Conservation (phyloP, 2,329 filamentous ascomycete genomes). For the Macrophomina pseudophaseolina region DNA sequence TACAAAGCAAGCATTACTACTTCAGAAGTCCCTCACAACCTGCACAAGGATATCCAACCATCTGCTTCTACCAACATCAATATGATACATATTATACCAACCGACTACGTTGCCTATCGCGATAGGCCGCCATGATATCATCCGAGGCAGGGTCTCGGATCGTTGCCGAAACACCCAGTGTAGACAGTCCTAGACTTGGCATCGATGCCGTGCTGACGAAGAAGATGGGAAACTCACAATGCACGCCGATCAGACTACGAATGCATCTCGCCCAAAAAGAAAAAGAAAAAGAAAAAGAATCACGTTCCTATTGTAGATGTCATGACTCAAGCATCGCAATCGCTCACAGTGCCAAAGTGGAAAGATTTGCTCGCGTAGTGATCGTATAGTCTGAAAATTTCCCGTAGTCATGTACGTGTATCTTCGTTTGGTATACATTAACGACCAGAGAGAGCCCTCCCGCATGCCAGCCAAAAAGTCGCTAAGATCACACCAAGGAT, state of each 20-base stretch:
- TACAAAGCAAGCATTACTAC: not conserved
- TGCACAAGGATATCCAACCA: not conserved
- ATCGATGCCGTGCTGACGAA: not conserved
- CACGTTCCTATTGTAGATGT: not conserved
- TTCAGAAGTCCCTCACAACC: not conserved
- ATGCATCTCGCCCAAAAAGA: too few species aligned
- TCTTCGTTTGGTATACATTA: slow-evolving; percentile 10
- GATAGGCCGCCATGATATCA: not conserved
- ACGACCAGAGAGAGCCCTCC: not conserved
- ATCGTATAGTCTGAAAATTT: not conserved
- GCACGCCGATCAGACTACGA: not conserved
- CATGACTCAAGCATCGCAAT: not conserved
- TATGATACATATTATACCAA: not conserved
- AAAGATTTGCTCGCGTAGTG: not conserved
- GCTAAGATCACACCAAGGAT: not conserved
- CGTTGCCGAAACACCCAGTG: not conserved
- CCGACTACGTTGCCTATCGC: not conserved
- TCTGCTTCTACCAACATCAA: not conserved
- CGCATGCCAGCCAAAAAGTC: not conserved
- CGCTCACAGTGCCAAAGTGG: not conserved
- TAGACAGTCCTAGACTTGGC: not conserved
- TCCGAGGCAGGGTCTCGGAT: not conserved
- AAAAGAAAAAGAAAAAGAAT: too few species aligned
- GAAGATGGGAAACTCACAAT: not conserved
- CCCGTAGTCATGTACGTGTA: not conserved